Conservation (phyloP, 805 yeast species). For the Yamadazyma olivae region DNA sequence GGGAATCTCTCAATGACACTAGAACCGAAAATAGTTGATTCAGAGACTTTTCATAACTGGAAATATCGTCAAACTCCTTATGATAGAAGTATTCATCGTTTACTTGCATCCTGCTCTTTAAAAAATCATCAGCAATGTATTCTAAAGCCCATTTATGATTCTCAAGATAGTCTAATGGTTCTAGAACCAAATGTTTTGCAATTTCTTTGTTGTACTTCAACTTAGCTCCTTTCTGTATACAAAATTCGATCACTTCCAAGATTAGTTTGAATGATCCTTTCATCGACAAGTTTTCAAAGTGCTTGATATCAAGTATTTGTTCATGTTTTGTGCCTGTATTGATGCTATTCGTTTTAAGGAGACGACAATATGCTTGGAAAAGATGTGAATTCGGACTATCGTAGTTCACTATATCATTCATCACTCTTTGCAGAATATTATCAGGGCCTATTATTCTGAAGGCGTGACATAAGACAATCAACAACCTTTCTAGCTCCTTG, state of each 20-base stretch:
- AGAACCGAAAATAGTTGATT: not conserved
- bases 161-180: not conserved
- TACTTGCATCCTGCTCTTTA: conserved; percentile 1
- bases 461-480: not conserved
- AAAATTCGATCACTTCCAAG: not conserved
- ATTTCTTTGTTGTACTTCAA: not conserved
- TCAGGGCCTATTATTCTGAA: no score
- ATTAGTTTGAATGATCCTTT: not conserved
- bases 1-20: not conserved
- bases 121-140: conserved; percentile 1
- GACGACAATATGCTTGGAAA: not conserved
- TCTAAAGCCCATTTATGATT: not conserved
- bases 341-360: not conserved
- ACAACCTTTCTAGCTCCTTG: not conserved
- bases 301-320: not conserved
- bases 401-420: no score
- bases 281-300: not conserved
- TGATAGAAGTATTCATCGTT: conserved; percentile 1
- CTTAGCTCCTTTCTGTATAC: not conserved
- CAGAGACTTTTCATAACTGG: not conserved
- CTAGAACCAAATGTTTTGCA: not conserved
- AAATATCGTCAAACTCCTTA: conserved; percentile 2
- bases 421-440: no score
- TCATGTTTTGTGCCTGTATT: not conserved
- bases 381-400: not conserved